A percentile compares a stretch with the other conserved stretches of the same genome.
Conservation (phyloP, 148 eudicot genomes). For the Agrostemma githago region DNA sequence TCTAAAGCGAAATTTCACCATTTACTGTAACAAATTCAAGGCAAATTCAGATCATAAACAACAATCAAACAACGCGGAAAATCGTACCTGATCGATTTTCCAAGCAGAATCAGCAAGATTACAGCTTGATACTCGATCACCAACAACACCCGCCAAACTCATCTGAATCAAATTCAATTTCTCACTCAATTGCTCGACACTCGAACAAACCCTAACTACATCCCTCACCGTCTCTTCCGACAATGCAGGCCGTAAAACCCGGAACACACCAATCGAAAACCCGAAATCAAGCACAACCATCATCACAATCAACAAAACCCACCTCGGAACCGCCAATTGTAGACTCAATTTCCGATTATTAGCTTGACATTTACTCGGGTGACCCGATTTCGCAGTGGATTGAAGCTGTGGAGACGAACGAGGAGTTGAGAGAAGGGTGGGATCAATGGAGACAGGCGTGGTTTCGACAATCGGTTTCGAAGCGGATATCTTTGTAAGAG, state of each 20-base stretch:
- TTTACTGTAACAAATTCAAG: not conserved
- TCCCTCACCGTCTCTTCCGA: conserved; percentile 32
- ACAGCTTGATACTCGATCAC: conserved; percentile 34
- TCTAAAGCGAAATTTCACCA: not conserved
- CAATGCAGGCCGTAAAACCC: conserved; percentile 39
- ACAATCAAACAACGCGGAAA: not conserved
- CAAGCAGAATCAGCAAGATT: conserved; percentile 38
- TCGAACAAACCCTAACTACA: conserved; percentile 32
- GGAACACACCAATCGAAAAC: conserved; percentile 34
- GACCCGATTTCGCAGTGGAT: conserved; percentile 23
- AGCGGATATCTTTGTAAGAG: conserved; percentile 36
- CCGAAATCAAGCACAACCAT: conserved; percentile 39
- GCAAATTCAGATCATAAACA: not conserved
- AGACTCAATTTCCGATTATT: conserved; percentile 30
- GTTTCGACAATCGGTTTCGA: conserved; percentile 24
- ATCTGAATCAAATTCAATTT: conserved; percentile 40
- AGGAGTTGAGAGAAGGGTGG: conserved; percentile 38
- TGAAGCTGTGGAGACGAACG: not conserved
- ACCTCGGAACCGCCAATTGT: not conserved
- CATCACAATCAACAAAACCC: conserved; percentile 30
- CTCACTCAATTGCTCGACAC: conserved; percentile 32
- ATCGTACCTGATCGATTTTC: conserved; percentile 53
- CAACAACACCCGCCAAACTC: conserved; percentile 31
- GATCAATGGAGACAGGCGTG: conserved; percentile 41
- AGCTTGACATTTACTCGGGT: conserved; percentile 18